These are phyloP conservation scores for Mycothermus thermophilus DNA, from an alignment of 495 filamentous ascomycete genomes.

Conservation along the genomic window DNA sequence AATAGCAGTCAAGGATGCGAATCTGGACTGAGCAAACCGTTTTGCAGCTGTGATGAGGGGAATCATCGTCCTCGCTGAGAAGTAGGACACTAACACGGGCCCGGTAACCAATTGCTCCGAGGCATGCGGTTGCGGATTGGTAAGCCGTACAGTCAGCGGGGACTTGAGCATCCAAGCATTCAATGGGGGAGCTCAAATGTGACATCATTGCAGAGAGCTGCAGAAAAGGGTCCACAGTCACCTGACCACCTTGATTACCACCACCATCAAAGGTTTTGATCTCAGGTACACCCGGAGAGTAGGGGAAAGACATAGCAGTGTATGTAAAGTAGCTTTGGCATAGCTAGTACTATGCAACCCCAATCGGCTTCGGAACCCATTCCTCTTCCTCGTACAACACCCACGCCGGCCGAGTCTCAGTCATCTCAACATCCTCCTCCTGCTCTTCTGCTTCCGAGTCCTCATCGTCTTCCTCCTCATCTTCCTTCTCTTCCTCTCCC, in stretches of 20 bases:
- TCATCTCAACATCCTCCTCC: conserved; percentile 2
- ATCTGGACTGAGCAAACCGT: conserved; percentile 4
- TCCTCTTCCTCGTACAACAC: conserved; percentile 35
- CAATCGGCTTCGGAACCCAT: conserved; percentile 51
- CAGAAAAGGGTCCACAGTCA: conserved; percentile 5
- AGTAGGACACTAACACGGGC: too few relatives aligned
- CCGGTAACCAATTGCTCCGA: too few relatives aligned
- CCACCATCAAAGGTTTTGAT: not conserved
- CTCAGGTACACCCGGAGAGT: not conserved
- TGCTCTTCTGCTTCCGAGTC: conserved; percentile 6
- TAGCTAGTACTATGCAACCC: conserved; percentile 38
- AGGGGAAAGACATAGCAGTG: not conserved
- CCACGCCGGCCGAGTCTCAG: conserved; percentile 30
- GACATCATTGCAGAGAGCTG: too few relatives aligned
- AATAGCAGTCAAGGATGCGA: not conserved
- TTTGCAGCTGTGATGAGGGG: conserved; percentile 16
- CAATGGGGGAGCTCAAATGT: too few relatives aligned
- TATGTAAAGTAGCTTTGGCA: too few relatives aligned
- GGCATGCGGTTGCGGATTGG: conserved; percentile 2
- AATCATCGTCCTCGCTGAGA: too few relatives aligned
- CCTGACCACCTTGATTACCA: conserved; percentile 7
- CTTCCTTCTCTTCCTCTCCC: conserved; percentile 8
- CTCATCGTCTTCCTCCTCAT: conserved; percentile 3
- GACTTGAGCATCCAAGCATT: too few relatives aligned
- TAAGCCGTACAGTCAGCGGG: too few relatives aligned